Evolutionary conservation across 306 rosid genomes (phyloP).

Genomic region (Rosa chinensis): DNA sequence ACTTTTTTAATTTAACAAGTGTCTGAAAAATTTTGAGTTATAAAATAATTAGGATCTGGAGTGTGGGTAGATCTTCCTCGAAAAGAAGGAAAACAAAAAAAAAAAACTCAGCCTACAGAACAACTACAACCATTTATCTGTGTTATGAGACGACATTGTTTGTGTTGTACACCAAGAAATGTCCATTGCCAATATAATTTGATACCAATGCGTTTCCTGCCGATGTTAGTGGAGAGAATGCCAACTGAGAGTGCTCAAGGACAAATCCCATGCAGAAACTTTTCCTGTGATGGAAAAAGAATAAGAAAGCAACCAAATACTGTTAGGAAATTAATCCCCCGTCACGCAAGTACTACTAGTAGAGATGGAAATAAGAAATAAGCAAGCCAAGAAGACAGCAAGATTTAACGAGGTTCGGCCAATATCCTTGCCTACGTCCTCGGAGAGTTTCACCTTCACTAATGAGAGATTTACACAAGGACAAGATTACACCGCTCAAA

Average conservation of each 20-base stretch:
- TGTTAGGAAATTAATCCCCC: no score
- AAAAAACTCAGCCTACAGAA: not conserved
- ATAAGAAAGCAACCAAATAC: constrained; percentile 10
- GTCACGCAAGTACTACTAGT: no score
- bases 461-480: no score
- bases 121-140: not conserved
- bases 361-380: no score
- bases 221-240: constrained; percentile 84
- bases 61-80: not conserved
- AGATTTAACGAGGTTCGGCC: no score
- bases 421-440: no score
- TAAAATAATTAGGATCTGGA: not conserved
- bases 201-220: constrained; percentile 73
- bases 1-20: not conserved
- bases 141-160: constrained; percentile 21
- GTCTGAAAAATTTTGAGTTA: no score
- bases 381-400: no score
- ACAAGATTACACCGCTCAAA: no score
- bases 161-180: constrained; percentile 64
- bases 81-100: not conserved
- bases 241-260: constrained; percentile 57
- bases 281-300: constrained; percentile 46
- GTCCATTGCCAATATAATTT: constrained; percentile 48
- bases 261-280: constrained; percentile 55
- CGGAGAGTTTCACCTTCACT: no score